A percentile compares a stretch with the other conserved stretches of the same genome.
Conservation (phyloP, 257 asterid species). For the Galeopsis tetrahit region DNA sequence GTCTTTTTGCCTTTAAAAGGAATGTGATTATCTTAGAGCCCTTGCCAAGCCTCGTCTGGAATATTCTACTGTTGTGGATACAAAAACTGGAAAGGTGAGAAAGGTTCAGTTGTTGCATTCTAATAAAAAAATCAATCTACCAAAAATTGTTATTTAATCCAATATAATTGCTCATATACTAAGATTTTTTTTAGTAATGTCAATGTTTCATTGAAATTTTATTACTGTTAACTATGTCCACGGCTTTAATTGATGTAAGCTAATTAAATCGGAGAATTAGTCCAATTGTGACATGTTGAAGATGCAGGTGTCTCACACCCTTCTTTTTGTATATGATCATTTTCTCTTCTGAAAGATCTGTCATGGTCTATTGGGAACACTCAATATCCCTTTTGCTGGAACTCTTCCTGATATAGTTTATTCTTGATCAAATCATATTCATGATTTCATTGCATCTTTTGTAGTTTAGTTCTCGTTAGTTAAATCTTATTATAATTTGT, state of each 20-base stretch:
- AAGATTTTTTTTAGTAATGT: not conserved
- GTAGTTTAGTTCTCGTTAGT: constrained; percentile 1
- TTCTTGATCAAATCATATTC: constrained; percentile 7
- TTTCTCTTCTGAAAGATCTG: constrained; percentile 8
- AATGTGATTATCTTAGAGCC: constrained; percentile 84
- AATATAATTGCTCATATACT: not conserved
- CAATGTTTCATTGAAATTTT: not conserved
- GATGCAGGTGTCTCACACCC: not conserved
- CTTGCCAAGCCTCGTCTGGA: constrained; percentile 73
- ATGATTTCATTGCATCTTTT: constrained; percentile 4
- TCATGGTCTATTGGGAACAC: not conserved
- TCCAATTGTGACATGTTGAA: constrained; percentile 19
- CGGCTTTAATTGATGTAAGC: not conserved
- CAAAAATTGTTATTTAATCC: constrained; percentile 22
- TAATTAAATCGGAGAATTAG: constrained; percentile 10
- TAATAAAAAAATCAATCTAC: not conserved
- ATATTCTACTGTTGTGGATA: constrained; percentile 81
- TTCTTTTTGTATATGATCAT: constrained; percentile 29
- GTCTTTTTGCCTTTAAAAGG: constrained; percentile 50
- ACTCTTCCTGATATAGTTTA: not conserved
- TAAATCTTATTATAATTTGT: constrained; percentile 21
- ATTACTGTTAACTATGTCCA: not conserved
- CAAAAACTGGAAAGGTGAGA: constrained; percentile 84
- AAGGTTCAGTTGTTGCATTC: constrained; percentile 19
- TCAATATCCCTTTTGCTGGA: constrained; percentile 8